Conservation (phyloP, 371 early-diverging fungal genomes). For the Actinomucor elegans region DNA sequence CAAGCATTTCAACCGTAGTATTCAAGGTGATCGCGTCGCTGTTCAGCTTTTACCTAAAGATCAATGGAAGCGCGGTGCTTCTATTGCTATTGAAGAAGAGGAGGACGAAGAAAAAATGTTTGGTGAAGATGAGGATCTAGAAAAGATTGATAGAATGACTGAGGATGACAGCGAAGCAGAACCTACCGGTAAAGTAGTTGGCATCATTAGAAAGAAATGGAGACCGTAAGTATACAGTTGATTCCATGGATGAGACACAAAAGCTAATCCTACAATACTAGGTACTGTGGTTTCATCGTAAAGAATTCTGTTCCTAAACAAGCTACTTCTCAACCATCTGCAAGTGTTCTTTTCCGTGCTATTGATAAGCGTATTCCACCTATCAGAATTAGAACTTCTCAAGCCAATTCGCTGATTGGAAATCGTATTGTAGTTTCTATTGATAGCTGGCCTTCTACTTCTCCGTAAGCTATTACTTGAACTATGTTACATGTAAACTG, state of each 20-base stretch:
- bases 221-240: slow-evolving; percentile 58
- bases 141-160: slow-evolving; percentile 23
- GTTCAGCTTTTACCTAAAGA: slow-evolving; percentile 80
- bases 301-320: slow-evolving; percentile 62
- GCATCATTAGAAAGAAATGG: slow-evolving; percentile 94
- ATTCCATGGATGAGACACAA: not conserved
- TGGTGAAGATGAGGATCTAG: slow-evolving; percentile 39
- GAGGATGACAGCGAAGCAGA: slow-evolving; percentile 30
- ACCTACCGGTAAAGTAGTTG: slow-evolving; percentile 89
- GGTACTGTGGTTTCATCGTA: slow-evolving; percentile 90
- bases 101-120: slow-evolving; percentile 46
- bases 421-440: slow-evolving; percentile 89
- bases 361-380: slow-evolving; percentile 92
- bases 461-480: slow-evolving; percentile 46
- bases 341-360: slow-evolving; percentile 75
- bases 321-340: slow-evolving; percentile 48
- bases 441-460: slow-evolving; percentile 85
- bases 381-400: slow-evolving; percentile 89
- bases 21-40: slow-evolving; percentile 91
- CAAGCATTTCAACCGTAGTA: slow-evolving; percentile 82
- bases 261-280: not conserved
- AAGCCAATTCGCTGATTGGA: slow-evolving; percentile 72
- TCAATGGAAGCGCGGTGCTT: slow-evolving; percentile 80
- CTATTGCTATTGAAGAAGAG: slow-evolving; percentile 71
- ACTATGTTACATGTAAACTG: slow-evolving; percentile 10